Base-by-base conservation (phyloP, 495 filamentous ascomycete species). In the Viridothelium virens region DNA sequence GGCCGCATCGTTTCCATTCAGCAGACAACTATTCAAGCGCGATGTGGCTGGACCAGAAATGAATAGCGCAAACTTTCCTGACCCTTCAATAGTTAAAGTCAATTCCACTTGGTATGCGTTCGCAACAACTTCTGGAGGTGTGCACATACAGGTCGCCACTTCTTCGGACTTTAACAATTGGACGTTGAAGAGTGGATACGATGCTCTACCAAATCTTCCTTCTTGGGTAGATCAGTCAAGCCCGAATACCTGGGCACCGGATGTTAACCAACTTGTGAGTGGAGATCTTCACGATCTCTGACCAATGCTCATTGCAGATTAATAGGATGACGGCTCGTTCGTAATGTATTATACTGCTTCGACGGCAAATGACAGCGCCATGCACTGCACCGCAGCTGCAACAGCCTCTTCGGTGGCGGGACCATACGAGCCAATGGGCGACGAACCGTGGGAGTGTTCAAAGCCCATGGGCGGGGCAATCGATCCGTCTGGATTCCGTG, bases 281-380 rank as follows among this genome's bases (percentile, higher is more conserved):
- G n/a, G 18, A 25, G n/a, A 14, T 5, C 48, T 5, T 53, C n/a
- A 25, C 48, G 11, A 18, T 2, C 9, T 5, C 48, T 53, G 48
- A 53, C 11, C 18, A 5, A 53, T 53, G 48, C 48, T 53, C 12
- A 53, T 25, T n/a, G 18, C 5, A 18, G 11, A 53, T 18, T 53
- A 5, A 5, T 25, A 81, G 79, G 66, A 72, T 31, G 74, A 82
- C 66, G 81, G 80, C 31, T 74, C 69, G 56, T 88, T 80, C 73
- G 77, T 86, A 11, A 79, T 88, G 77, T 87, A 86, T 74, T 87
- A 84, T 71, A 80, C 79, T 31, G 84, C 78, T n/a, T 74, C 79
- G 65, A 34, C 66, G 10, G 66, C 75, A 36, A 68, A 68, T 16
- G 67, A 75, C 53, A 61, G 70, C 3, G 61, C 68, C 0, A 76